A percentile compares a stretch with the other conserved stretches of the same genome.
phyloP scores from a whole-genome alignment of 192 early-diverging fungal species.

The Backusella australiensis region DNA sequence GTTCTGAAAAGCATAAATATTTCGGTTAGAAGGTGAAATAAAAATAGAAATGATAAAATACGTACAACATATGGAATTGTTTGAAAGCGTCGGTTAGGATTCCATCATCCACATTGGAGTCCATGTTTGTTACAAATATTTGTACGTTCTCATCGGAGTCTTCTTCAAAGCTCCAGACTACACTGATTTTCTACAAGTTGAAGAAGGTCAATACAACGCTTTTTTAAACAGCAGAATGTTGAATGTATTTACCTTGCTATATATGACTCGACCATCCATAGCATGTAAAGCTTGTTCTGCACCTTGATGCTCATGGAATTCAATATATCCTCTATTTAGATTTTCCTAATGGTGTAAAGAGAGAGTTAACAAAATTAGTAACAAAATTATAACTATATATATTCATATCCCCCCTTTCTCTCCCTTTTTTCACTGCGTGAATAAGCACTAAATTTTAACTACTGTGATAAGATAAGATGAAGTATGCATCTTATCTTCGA shows the following conservation, averaged over 20 bases:
- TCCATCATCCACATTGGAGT: not conserved
- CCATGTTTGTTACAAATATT: constrained; percentile 7
- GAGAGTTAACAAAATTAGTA: not conserved
- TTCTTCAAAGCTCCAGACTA: constrained; percentile 16
- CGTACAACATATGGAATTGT: constrained; percentile 3
- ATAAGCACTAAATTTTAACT: not conserved
- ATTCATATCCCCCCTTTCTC: not conserved
- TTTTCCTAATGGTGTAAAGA: not conserved
- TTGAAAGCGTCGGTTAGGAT: not conserved
- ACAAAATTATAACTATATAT: not conserved
- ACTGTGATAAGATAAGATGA: constrained; percentile 10
- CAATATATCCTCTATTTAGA: constrained; percentile 84
- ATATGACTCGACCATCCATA: constrained; percentile 69
- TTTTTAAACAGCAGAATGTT: not conserved
- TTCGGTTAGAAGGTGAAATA: not conserved
- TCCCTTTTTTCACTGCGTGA: not conserved
- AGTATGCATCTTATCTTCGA: constrained; percentile 4
- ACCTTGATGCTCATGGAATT: constrained; percentile 66
- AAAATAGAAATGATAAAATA: constrained; percentile 2
- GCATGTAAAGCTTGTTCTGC: constrained; percentile 70
- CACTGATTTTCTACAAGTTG: constrained; percentile 19
- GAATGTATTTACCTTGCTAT: constrained; percentile 45
- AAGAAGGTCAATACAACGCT: not conserved
- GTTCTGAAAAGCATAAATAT: constrained; percentile 31
- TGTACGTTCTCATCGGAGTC: constrained; percentile 7